Base-by-base conservation (phyloP, 306 rosid genomes). In the Rosa persica region DNA sequence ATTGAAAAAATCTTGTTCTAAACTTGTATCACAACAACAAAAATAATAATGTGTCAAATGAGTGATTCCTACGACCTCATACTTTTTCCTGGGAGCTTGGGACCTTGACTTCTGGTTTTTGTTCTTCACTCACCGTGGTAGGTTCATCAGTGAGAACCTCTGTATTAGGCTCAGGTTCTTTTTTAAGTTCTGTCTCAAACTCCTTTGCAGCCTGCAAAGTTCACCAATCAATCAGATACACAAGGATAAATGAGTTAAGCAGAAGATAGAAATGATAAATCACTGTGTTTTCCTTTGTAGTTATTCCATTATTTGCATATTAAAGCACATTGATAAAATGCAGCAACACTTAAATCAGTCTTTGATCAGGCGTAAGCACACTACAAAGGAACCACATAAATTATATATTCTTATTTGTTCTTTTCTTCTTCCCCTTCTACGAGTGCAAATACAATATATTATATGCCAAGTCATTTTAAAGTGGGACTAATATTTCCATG, bases 201-300 rank as follows among this genome's bases (percentile, higher is more conserved):
- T 95, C 99, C 87, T 93, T 95, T 13, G 99, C 99, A 5, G 99
- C 99, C 99, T 95, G 86, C 39, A 83, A 82, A 39, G 81, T 79
- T 69, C 23, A 83, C 73, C 79, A 60, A 79, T 34, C 27, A 55
- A 43, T 72, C 55, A 85, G 67, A 65, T 34, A 66, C 16, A 60
- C 51, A 60, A 78, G 25, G 69, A 73, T 43, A 76, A 68, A 38
- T 6, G 9, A 44, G 38, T 38, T 36, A 39, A 71, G 68, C 15
- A 30, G n/a, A 36, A 36, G 39, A 15, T 70, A 34, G n/a, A 42
- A 23, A 23, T 73, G 46, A 23, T n/a, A 76, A 47, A 62, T 72
- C 38, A 67, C 54, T 16, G 20, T 22, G 40, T 30, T 38, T 48
- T 27, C 43, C 22, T 2, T 10, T 38, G 15, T 48, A 16, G 57